Conservation (phyloP, 345 rosid species). For the Carallia brachiata region DNA sequence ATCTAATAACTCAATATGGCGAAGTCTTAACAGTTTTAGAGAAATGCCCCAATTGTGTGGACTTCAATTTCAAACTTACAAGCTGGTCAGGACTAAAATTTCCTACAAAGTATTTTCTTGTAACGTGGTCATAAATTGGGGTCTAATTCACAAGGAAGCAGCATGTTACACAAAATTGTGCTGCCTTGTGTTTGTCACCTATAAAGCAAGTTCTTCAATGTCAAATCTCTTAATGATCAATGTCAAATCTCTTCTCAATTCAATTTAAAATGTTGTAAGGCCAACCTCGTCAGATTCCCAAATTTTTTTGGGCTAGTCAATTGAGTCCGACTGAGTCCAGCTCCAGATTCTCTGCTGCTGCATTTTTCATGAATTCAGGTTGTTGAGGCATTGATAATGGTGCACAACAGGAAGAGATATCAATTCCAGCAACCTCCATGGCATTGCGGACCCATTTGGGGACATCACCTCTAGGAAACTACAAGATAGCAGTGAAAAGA, state of each 20-base stretch:
- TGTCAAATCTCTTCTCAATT: neutral
- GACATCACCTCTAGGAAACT: constrained; percentile 75
- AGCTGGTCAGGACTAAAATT: too few species aligned
- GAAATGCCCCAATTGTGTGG: too few species aligned
- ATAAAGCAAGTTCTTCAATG: neutral
- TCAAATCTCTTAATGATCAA: neutral
- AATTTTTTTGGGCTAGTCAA: too few species aligned
- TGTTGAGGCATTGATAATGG: constrained; percentile 8
- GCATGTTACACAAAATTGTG: neutral
- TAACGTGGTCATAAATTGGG: neutral
- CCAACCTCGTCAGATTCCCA: too few species aligned
- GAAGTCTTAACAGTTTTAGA: too few species aligned
- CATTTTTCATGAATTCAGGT: neutral
- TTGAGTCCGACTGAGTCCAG: too few species aligned
- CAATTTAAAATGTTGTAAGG: too few species aligned
- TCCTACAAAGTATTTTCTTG: too few species aligned
- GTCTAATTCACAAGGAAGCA: neutral
- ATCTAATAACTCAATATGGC: too few species aligned
- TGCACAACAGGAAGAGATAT: constrained; percentile 58
- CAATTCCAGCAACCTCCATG: constrained; percentile 78
- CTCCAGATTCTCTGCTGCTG: too few species aligned
- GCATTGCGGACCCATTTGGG: constrained; percentile 87
- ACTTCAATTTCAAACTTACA: too few species aligned
- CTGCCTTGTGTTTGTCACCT: neutral
- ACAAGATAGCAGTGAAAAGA: constrained; percentile 18